Base-by-base conservation (phyloP, 2,329 filamentous ascomycete species). In the Colletotrichum sp. region DNA sequence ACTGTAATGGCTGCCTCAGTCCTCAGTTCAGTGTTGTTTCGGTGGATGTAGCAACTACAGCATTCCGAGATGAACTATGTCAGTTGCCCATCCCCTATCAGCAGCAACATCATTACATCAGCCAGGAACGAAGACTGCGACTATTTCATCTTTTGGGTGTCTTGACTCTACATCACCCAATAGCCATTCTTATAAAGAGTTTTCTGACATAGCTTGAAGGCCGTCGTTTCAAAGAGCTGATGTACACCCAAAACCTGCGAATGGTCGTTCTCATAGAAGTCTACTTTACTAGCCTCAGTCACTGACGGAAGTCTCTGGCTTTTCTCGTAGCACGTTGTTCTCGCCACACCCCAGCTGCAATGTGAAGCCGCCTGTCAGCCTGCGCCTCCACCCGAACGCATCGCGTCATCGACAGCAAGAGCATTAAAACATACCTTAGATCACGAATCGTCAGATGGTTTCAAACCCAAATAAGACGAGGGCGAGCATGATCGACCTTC, bases 1-100 rank as follows among this genome's bases (percentile, higher is more conserved):
- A 44, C 39, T 44, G 5, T 18, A n/a, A 5, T n/a, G 1, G 44
- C 44, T 49, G 6, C n/a, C 6, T 5, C 1, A 49, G 44, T 21
- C n/a, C 10, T 21, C 44, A 0, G 1, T 8, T 8, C n/a, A 21
- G 0, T n/a, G 18, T 49, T n/a, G 1, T 6, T 1, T 2, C 2
- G n/a, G 44, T 3, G n/a, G 39, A 1, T n/a, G 2, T 12, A 10
- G 39, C 9, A 49, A 44, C 0, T 10, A 0, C 1, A 44, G 39
- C 18, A n/a, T 44, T 3, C 39, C 3, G 1, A 0, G 18, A 10
- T 44, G 36, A 2, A 49, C 1, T 4, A 12, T 21, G 1, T n/a
- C 36, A 3, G 2, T n/a, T 44, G 36, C 1, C 34, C 3, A 36
- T 36, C 13, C 34, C 34, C 13, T 7, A 30, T 34, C 32, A 34